Percentiles rank a stretch among this genome's conserved stretches.
These are phyloP conservation scores for Aspergillus terreus DNA, from an alignment of 2,329 filamentous ascomycete species.

Conservation along the genomic window DNA sequence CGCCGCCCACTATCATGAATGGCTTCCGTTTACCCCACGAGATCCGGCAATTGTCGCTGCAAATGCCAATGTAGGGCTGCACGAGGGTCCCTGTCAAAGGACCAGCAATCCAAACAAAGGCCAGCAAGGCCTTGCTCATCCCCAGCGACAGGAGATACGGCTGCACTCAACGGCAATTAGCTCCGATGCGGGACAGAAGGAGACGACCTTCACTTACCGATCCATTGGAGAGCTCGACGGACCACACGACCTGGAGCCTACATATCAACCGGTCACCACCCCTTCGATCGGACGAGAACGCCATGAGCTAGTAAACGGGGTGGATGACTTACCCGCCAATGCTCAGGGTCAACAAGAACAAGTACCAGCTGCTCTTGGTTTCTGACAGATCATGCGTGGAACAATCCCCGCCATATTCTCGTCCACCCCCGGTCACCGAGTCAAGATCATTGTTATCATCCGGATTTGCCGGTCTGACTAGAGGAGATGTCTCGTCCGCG, in stretches of 20 bases:
- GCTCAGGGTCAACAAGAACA: constrained; percentile 79
- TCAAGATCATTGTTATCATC: constrained; percentile 18
- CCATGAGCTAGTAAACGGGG: not conserved
- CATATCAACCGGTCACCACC: constrained; percentile 8
- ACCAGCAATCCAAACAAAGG: constrained; percentile 79
- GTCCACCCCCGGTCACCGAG: constrained; percentile 13
- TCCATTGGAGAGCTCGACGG: constrained; percentile 88
- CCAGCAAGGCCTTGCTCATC: constrained; percentile 77
- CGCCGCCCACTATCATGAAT: constrained; percentile 70
- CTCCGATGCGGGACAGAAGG: not conserved
- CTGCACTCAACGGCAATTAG: constrained; percentile 18
- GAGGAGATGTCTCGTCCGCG: constrained; percentile 26
- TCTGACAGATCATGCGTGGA: constrained; percentile 51
- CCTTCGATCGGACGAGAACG: not conserved
- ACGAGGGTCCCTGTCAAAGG: constrained; percentile 74
- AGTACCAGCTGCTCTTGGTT: constrained; percentile 74
- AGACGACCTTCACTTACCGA: constrained; percentile 52
- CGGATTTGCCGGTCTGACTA: constrained; percentile 22
- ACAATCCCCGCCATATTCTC: constrained; percentile 30
- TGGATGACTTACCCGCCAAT: constrained; percentile 63
- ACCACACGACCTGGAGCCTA: constrained; percentile 89
- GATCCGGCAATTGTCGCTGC: constrained; percentile 72
- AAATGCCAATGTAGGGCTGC: constrained; percentile 77
- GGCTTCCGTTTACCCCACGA: constrained; percentile 76
- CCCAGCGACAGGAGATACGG: constrained; percentile 77